Percentiles rank a stretch among this genome's conserved stretches.
Evolutionary conservation across 805 yeast genomes (phyloP).

Genomic region (Wickerhamiella kazuoi): DNA sequence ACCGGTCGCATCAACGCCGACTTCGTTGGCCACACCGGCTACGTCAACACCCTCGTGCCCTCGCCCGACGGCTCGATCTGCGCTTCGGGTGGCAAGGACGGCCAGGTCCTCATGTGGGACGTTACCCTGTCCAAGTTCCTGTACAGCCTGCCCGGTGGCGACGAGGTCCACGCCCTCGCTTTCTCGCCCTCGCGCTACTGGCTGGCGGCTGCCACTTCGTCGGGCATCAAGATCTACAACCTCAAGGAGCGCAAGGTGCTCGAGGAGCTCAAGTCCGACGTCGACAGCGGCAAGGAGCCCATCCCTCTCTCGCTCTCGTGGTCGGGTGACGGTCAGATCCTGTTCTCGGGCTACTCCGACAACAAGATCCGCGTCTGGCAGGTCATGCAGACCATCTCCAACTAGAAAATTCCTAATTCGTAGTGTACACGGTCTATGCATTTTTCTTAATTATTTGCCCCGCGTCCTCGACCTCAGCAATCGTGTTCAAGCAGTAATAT

Average conservation of each 20-base stretch:
- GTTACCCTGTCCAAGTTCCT: conserved; percentile 67
- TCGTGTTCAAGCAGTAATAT: too few species aligned
- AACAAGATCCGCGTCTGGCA: conserved; percentile 99
- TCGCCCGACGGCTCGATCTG: conserved; percentile 99
- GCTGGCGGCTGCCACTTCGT: conserved; percentile 98
- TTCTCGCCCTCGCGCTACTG: conserved; percentile 99
- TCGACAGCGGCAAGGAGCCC: conserved; percentile 85
- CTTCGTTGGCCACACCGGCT: conserved; percentile 98
- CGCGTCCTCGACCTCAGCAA: too few species aligned
- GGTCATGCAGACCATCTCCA: conserved; percentile 44
- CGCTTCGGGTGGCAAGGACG: conserved; percentile 99
- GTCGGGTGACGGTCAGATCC: conserved; percentile 99
- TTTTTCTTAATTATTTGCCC: neutral
- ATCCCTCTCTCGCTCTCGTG: conserved; percentile 96
- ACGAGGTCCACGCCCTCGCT: conserved; percentile 94
- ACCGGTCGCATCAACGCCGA: conserved; percentile 80
- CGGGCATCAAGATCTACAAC: conserved; percentile 96
- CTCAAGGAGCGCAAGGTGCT: conserved; percentile 84
- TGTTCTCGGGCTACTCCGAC: conserved; percentile 99
- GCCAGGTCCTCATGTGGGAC: conserved; percentile 97
- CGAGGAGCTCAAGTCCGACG: conserved; percentile 97
- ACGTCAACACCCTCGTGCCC: conserved; percentile 89
- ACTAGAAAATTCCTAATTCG: neutral
- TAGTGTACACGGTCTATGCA: neutral
- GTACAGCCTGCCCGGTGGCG: conserved; percentile 88